These are phyloP conservation scores for Sugiyamaella xylanicola DNA, from an alignment of 1,139 yeast species.

Conservation along the genomic window DNA sequence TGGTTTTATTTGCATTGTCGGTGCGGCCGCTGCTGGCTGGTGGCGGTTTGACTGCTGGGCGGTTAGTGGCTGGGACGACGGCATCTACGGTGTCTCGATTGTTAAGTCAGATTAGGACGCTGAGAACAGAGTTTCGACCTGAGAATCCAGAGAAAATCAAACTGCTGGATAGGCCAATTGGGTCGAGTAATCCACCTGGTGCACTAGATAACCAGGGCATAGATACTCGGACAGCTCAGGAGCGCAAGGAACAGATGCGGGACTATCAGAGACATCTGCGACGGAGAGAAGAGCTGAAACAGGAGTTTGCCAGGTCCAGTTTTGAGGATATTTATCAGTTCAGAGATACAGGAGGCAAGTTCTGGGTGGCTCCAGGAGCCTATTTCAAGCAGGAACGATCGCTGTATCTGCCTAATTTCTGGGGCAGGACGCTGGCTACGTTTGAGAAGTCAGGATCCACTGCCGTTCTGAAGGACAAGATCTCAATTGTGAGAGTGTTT, in stretches of 20 bases:
- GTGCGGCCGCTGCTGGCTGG: no score
- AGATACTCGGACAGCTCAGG: conserved; percentile 43
- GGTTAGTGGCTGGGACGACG: no score
- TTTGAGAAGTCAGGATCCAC: conserved; percentile 49
- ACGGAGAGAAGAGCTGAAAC: conserved; percentile 48
- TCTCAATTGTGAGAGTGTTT: conserved; percentile 65
- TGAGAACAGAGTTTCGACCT: conserved; percentile 17
- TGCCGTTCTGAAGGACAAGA: conserved; percentile 52
- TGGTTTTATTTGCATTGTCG: neutral
- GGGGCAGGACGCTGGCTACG: conserved; percentile 56
- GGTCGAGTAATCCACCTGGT: conserved; percentile 46
- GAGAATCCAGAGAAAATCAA: conserved; percentile 24
- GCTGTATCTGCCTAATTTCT: conserved; percentile 80
- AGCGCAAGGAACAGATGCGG: conserved; percentile 49
- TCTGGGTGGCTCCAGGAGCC: conserved; percentile 77
- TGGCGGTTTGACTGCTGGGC: no score
- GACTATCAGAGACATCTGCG: conserved; percentile 48
- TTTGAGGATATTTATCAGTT: conserved; percentile 81
- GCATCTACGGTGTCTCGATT: no score
- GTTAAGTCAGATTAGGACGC: no score
- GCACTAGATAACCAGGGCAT: conserved; percentile 42
- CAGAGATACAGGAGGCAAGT: conserved; percentile 78
- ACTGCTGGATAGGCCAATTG: conserved; percentile 50
- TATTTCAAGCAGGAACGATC: conserved; percentile 77
- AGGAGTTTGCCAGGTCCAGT: conserved; percentile 83